Evolutionary conservation across 345 rosid genomes (phyloP).

Genomic region (Hypericum perforatum): DNA sequence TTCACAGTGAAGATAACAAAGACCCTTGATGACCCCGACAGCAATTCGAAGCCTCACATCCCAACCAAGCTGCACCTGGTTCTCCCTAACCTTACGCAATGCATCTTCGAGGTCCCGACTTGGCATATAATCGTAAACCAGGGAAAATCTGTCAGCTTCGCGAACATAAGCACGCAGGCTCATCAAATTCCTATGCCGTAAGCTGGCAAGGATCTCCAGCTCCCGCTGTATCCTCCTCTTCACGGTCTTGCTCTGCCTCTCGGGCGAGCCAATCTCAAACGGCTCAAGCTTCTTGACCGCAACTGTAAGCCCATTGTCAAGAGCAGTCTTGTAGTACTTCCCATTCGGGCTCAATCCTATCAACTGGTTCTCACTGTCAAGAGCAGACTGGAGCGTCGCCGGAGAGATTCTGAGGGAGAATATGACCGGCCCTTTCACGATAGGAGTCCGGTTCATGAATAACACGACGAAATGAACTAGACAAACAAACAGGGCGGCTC

Average conservation of each 20-base stretch:
- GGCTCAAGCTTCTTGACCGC: constrained; percentile 70
- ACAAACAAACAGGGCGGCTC: constrained; percentile 47
- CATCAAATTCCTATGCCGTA: constrained; percentile 81
- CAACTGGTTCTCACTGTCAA: constrained; percentile 47
- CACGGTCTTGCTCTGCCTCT: constrained; percentile 41
- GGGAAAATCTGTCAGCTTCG: constrained; percentile 54
- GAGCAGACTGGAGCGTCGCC: constrained; percentile 61
- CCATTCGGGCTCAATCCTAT: constrained; percentile 76
- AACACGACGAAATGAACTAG: constrained; percentile 38
- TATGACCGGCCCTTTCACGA: constrained; percentile 85
- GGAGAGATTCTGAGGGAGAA: constrained; percentile 73
- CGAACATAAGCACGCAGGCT: constrained; percentile 79
- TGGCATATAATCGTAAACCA: constrained; percentile 75
- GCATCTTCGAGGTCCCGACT: constrained; percentile 78
- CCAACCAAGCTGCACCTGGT: constrained; percentile 66
- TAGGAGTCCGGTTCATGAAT: constrained; percentile 68
- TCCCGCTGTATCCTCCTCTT: constrained; percentile 75
- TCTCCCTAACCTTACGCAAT: constrained; percentile 57
- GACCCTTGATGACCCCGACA: constrained; percentile 82
- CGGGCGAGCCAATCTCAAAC: constrained; percentile 44
- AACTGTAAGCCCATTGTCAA: constrained; percentile 64
- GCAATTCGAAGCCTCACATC: constrained; percentile 78
- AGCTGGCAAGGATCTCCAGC: constrained; percentile 64
- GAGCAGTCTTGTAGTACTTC: constrained; percentile 57
- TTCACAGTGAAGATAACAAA: constrained; percentile 65